Conservation (phyloP, 305 asterid genomes). For the Fraxinus sp. region DNA sequence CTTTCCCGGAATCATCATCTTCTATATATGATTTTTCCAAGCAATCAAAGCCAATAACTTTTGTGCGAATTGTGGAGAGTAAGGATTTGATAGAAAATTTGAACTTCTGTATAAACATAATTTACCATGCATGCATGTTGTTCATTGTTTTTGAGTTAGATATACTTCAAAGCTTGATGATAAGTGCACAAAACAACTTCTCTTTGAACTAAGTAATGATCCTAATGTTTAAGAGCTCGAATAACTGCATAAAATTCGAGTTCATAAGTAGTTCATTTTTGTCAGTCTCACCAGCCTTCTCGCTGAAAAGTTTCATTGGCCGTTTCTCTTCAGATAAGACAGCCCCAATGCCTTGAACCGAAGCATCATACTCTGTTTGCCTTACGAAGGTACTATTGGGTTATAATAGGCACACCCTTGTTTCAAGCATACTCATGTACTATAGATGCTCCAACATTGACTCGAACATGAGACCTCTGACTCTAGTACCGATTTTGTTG, state of each 20-base stretch:
- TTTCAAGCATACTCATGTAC: background rate
- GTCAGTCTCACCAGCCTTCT: background rate
- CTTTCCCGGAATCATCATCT: background rate
- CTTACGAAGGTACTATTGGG: background rate
- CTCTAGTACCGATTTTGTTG: background rate
- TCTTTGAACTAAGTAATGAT: background rate
- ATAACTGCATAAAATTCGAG: background rate
- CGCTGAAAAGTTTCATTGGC: background rate
- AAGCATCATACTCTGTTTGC: background rate
- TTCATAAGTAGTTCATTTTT: background rate
- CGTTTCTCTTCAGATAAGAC: background rate
- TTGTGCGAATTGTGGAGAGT: background rate
- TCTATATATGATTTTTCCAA: background rate
- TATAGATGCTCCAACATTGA: background rate
- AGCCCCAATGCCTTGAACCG: background rate
- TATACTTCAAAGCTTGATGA: slow-evolving; percentile 6
- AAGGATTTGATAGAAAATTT: background rate
- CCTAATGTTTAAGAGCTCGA: background rate
- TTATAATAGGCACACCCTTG: background rate
- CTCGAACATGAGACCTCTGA: background rate
- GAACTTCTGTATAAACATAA: background rate
- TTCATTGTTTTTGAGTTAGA: slow-evolving; percentile 10
- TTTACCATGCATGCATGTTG: slow-evolving; percentile 8
- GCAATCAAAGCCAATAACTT: background rate
- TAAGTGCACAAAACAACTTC: background rate